Evolutionary conservation across 768 basidiomycete genomes (phyloP).

Genomic region (Pleurotus tuoliensis): DNA sequence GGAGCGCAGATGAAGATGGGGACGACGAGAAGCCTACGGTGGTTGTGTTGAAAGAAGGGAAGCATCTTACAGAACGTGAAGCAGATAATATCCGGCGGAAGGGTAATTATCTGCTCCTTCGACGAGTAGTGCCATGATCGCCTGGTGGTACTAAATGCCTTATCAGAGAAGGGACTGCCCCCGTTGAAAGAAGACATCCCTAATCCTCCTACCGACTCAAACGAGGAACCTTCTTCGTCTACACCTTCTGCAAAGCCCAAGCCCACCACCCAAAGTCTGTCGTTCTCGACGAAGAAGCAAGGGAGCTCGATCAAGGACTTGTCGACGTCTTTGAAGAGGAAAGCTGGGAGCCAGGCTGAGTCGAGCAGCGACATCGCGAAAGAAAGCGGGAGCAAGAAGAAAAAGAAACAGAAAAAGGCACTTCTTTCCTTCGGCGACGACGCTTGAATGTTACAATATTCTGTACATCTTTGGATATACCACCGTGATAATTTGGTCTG

Average conservation of each 20-base stretch:
- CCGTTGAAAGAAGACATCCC: slow-evolving; percentile 40
- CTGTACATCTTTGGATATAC: no score
- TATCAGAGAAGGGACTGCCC: slow-evolving; percentile 58
- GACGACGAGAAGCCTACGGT: slow-evolving; percentile 84
- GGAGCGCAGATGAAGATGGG: slow-evolving; percentile 69
- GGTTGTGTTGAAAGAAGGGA: slow-evolving; percentile 84
- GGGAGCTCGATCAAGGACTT: slow-evolving; percentile 2
- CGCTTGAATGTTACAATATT: slow-evolving; percentile 24
- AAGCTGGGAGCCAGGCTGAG: slow-evolving; percentile 30
- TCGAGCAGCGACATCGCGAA: slow-evolving; percentile 20
- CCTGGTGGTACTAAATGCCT: slow-evolving; percentile 5
- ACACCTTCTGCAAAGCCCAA: slow-evolving; percentile 16
- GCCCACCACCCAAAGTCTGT: slow-evolving; percentile 27
- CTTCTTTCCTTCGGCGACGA: slow-evolving; percentile 61
- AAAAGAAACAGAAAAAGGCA: slow-evolving; percentile 46
- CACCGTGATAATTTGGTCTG: no score
- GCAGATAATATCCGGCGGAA: slow-evolving; percentile 73
- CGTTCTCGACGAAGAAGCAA: slow-evolving; percentile 40
- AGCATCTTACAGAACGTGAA: slow-evolving; percentile 77
- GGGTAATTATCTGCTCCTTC: slow-evolving; percentile 38
- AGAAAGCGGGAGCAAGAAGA: slow-evolving; percentile 44
- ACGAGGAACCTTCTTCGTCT: slow-evolving; percentile 6
- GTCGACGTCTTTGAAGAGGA: slow-evolving; percentile 32
- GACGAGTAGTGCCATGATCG: slow-evolving; percentile 2
- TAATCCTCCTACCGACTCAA: slow-evolving; percentile 13